phyloP scores from a whole-genome alignment of 148 eudicot genomes.

The Dysphania ambrosioides region DNA sequence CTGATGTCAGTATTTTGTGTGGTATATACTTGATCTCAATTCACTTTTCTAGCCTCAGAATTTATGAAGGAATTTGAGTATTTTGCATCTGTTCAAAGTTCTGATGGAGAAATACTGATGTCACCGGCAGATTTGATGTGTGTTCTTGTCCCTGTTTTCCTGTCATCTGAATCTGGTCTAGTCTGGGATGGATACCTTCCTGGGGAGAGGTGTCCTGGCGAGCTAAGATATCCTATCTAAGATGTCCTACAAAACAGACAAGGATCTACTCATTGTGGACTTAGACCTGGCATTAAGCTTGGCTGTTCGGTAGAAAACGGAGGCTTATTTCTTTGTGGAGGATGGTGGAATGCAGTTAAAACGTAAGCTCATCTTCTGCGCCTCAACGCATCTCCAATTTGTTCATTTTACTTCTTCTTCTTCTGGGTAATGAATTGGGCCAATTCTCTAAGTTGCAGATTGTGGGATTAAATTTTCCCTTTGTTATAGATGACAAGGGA shows the following conservation, averaged over 20 bases:
- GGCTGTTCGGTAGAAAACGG: slow-evolving; percentile 66
- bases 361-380: slow-evolving; percentile 37
- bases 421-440: not conserved
- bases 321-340: slow-evolving; percentile 78
- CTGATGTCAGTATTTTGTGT: not conserved
- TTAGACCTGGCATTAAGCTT: slow-evolving; percentile 60
- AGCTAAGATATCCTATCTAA: slow-evolving; percentile 50
- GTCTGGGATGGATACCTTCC: slow-evolving; percentile 57
- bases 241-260: slow-evolving; percentile 78
- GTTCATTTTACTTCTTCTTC: not conserved
- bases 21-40: not conserved
- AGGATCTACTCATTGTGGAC: slow-evolving; percentile 69
- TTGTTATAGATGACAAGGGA: slow-evolving; percentile 49
- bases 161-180: slow-evolving; percentile 58
- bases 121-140: slow-evolving; percentile 72
- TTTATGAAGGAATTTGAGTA: slow-evolving; percentile 48
- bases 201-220: slow-evolving; percentile 58
- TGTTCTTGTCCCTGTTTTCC: slow-evolving; percentile 68
- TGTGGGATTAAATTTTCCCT: slow-evolving; percentile 55
- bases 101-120: slow-evolving; percentile 54
- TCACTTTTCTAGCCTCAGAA: not conserved
- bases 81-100: slow-evolving; percentile 45
- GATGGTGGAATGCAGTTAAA: slow-evolving; percentile 52
- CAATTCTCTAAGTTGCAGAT: slow-evolving; percentile 34
- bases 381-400: not conserved